Percentiles rank a stretch among this genome's conserved stretches.
Conservation (phyloP, 1,284 basidiomycete species). For the Apiotrichum porosum region DNA sequence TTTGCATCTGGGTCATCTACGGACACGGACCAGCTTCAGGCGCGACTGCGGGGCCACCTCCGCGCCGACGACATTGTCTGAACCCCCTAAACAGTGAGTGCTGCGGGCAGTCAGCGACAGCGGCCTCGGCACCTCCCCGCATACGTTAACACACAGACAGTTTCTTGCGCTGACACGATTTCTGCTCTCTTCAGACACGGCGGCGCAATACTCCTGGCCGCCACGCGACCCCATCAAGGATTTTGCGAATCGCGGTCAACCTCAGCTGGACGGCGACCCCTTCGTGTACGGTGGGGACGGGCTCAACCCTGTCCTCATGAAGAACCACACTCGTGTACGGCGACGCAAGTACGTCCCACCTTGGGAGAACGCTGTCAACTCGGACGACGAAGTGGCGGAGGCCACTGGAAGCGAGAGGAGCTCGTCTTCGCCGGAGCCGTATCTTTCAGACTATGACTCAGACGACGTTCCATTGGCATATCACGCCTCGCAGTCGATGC, state of each 20-base stretch:
- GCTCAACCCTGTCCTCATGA: conserved; percentile 65
- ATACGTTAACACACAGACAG: too few relatives aligned
- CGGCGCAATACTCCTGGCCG: conserved; percentile 53
- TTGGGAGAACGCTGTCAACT: conserved; percentile 31
- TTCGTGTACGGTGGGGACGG: conserved; percentile 74
- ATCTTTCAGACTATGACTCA: conserved; percentile 49
- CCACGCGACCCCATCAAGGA: conserved; percentile 50
- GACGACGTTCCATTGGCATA: conserved; percentile 28
- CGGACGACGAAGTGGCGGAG: conserved; percentile 54
- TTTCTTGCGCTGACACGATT: too few relatives aligned
- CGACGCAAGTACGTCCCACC: conserved; percentile 22
- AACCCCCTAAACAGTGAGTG: too few relatives aligned
- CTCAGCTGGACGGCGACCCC: conserved; percentile 55
- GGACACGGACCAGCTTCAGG: conserved; percentile 6
- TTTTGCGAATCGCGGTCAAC: conserved; percentile 31
- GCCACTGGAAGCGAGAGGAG: conserved; percentile 18
- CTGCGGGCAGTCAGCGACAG: too few relatives aligned
- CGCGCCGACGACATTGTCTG: conserved; percentile 12
- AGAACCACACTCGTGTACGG: conserved; percentile 51
- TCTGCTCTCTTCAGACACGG: conserved; percentile 42
- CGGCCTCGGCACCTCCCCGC: too few relatives aligned
- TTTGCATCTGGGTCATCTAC: too few relatives aligned
- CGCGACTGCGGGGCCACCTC: conserved; percentile 16
- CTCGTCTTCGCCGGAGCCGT: conserved; percentile 38
- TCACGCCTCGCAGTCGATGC: conserved; percentile 5